A percentile compares a stretch with the other conserved stretches of the same genome.
Evolutionary conservation across 441 rosid species (phyloP).

Genomic region (Pelargonium fulgidum): DNA sequence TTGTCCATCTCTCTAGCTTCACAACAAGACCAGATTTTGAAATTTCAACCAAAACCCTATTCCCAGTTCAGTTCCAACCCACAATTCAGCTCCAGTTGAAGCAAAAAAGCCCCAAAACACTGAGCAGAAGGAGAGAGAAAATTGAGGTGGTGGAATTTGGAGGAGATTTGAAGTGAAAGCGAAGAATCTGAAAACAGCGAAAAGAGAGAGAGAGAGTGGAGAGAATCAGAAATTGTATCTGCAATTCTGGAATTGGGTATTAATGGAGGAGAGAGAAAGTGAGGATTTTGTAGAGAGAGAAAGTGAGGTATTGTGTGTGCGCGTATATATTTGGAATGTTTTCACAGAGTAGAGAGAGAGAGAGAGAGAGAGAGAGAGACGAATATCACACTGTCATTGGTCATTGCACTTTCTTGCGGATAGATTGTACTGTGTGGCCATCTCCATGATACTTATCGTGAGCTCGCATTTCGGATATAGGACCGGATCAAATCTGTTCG

Average conservation of each 20-base stretch:
- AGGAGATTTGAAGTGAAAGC: neutral
- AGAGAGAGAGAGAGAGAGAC: no score
- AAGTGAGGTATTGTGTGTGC: constrained; percentile 3
- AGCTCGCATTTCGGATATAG: neutral
- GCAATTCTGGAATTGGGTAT: neutral
- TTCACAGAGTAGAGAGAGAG: neutral
- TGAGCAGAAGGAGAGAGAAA: neutral
- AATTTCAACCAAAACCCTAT: neutral
- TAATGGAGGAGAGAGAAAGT: neutral
- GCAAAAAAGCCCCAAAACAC: neutral
- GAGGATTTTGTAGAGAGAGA: neutral
- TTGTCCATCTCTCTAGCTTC: neutral
- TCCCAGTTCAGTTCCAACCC: neutral
- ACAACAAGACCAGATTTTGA: neutral
- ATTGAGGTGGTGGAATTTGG: neutral
- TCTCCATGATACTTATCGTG: neutral
- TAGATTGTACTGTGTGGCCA: neutral
- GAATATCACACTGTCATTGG: neutral
- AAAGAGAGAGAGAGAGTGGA: neutral
- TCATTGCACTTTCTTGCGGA: neutral
- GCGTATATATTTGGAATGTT: neutral
- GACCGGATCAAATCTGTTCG: no score
- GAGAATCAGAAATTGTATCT: neutral
- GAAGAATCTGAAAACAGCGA: neutral
- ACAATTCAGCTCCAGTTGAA: neutral